A percentile compares a stretch with the other conserved stretches of the same genome.
Evolutionary conservation across 73 alveolate species (phyloP).

Genomic region (Uronychia binucleata): DNA sequence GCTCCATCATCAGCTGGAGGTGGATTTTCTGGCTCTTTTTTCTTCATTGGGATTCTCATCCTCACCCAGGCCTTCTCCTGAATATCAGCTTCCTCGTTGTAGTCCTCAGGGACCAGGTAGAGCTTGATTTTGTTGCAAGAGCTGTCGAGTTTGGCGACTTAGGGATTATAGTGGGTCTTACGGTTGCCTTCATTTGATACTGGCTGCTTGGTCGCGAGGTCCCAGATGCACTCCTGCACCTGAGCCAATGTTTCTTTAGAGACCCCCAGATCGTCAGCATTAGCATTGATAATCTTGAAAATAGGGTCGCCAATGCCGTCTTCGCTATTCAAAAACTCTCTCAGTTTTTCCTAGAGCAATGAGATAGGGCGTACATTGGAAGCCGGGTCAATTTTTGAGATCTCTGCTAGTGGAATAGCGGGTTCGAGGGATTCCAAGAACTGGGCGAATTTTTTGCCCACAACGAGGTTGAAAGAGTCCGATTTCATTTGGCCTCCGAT

Average conservation of each 20-base stretch:
- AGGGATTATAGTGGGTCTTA: neutral
- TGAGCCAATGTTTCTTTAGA: neutral
- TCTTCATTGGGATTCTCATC: slow-evolving; percentile 60
- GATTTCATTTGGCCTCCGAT: slow-evolving; percentile 34
- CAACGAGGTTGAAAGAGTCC: slow-evolving; percentile 23
- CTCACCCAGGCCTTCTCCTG: slow-evolving; percentile 49
- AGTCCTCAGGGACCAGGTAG: slow-evolving; percentile 47
- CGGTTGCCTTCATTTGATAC: neutral
- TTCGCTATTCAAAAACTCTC: neutral
- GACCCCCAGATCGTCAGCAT: slow-evolving; percentile 8
- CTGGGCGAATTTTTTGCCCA: slow-evolving; percentile 22
- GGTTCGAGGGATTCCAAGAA: slow-evolving; percentile 24
- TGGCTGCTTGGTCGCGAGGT: slow-evolving; percentile 2
- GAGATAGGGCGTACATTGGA: neutral
- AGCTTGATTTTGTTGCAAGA: slow-evolving; percentile 27
- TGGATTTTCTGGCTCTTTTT: neutral
- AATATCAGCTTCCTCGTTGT: slow-evolving; percentile 26
- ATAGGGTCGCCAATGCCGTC: slow-evolving; percentile 1
- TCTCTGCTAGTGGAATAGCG: neutral
- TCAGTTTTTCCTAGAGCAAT: neutral
- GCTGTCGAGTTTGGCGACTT: slow-evolving; percentile 35
- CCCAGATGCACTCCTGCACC: neutral
- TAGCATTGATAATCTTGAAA: neutral
- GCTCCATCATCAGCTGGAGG: slow-evolving; percentile 9
- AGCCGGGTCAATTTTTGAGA: neutral